A percentile compares a stretch with the other conserved stretches of the same genome.
Evolutionary conservation across 352 stramenopile genomes (phyloP).

Genomic region (Blastocystis hominis): DNA sequence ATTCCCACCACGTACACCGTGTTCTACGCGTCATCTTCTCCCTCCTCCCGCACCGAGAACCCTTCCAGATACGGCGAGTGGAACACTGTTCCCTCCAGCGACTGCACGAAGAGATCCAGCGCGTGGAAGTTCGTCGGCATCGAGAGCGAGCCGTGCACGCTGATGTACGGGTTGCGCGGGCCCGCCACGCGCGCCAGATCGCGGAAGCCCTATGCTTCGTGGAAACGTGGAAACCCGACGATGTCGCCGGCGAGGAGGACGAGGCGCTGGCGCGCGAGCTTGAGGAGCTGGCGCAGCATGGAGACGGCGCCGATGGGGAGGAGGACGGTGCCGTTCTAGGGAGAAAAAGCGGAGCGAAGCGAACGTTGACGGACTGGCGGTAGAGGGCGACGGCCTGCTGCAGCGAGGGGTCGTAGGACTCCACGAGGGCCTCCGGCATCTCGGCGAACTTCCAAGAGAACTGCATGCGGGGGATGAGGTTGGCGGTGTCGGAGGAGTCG

Average conservation of each 20-base stretch:
- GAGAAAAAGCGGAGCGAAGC: not conserved
- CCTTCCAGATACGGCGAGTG: constrained; percentile 46
- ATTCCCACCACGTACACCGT: constrained; percentile 51
- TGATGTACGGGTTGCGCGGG: constrained; percentile 37
- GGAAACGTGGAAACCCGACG: not conserved
- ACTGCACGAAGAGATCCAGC: constrained; percentile 21
- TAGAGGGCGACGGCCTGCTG: not conserved
- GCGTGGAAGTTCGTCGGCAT: constrained; percentile 53
- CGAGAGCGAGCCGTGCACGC: constrained; percentile 40
- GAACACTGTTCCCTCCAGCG: not conserved
- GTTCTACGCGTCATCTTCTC: not conserved
- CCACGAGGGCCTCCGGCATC: not conserved
- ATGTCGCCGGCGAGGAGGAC: constrained; percentile 23
- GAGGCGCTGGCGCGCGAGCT: not conserved
- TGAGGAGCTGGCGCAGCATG: not conserved
- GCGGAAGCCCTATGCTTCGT: not conserved
- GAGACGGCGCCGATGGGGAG: not conserved
- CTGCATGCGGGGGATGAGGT: constrained; percentile 41
- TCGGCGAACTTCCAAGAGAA: constrained; percentile 13
- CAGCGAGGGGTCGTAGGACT: not conserved
- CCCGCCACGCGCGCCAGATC: not conserved
- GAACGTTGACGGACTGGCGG: not conserved
- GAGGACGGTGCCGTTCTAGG: constrained; percentile 30
- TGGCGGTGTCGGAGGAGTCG: not conserved
- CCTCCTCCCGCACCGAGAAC: not conserved